Evolutionary conservation across 2,329 filamentous ascomycete species (phyloP).

Genomic region (Trichoderma harzianum): DNA sequence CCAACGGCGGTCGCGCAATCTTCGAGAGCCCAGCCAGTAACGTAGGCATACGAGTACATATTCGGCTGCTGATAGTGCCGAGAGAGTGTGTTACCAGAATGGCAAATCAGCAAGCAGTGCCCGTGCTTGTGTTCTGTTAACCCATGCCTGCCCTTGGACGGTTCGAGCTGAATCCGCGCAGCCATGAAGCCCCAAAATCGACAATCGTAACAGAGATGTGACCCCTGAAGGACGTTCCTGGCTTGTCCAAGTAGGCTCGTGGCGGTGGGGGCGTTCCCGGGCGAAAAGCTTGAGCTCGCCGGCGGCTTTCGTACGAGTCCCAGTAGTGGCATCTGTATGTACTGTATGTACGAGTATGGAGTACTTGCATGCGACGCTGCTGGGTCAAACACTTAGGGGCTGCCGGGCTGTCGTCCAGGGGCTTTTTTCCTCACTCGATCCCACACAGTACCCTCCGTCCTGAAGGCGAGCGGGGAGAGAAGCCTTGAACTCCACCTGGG

Average conservation of each 20-base stretch:
- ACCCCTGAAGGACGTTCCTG: slow-evolving; percentile 16
- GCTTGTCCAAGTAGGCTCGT: slow-evolving; percentile 9
- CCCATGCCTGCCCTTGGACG: background rate
- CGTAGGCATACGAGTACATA: background rate
- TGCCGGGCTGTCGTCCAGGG: slow-evolving; percentile 7
- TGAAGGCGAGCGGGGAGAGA: slow-evolving; percentile 13
- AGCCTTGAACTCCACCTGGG: background rate
- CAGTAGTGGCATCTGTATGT: background rate
- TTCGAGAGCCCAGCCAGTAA: slow-evolving; percentile 2
- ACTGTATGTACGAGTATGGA: background rate
- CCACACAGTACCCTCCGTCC: slow-evolving; percentile 4
- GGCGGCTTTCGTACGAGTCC: slow-evolving; percentile 3
- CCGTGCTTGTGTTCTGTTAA: background rate
- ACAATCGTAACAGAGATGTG: slow-evolving; percentile 5
- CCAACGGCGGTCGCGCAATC: slow-evolving; percentile 1
- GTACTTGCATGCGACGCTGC: background rate
- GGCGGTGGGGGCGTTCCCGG: slow-evolving; percentile 16
- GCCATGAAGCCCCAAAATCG: background rate
- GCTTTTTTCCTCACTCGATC: slow-evolving; percentile 8
- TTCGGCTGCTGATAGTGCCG: background rate
- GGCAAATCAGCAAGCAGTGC: background rate
- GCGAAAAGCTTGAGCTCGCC: slow-evolving; percentile 5
- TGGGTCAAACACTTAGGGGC: slow-evolving; percentile 16
- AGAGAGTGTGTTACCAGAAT: background rate
- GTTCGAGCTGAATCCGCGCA: background rate